Percentiles rank a stretch among this genome's conserved stretches.
Conservation (phyloP, 495 filamentous ascomycete genomes). For the Glarea lozoyensis region DNA sequence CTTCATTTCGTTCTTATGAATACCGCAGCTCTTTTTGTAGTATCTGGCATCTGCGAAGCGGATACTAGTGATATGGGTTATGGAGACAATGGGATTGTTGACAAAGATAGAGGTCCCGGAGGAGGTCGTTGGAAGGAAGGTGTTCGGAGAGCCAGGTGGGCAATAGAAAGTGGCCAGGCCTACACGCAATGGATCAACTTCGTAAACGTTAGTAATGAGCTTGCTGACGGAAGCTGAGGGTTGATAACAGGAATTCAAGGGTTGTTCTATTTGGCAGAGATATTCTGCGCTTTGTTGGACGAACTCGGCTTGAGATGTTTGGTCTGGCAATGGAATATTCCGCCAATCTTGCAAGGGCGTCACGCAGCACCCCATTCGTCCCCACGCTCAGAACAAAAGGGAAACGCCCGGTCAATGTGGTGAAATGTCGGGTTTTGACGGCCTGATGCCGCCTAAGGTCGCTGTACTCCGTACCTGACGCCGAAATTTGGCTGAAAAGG, state of each 20-base stretch:
- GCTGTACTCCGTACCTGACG: no score
- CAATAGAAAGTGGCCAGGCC: slow-evolving; percentile 71
- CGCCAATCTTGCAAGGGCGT: no score
- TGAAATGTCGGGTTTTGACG: slow-evolving; percentile 3
- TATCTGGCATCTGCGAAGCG: slow-evolving; percentile 76
- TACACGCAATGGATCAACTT: slow-evolving; percentile 55
- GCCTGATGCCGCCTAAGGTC: slow-evolving; percentile 2
- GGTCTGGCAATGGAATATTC: no score
- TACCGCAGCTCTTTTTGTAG: slow-evolving; percentile 76
- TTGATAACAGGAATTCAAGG: not conserved
- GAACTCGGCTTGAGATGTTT: no score
- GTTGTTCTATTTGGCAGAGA: not conserved
- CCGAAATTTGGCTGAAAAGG: no score
- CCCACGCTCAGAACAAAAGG: no score
- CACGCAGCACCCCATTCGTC: no score
- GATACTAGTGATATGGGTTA: slow-evolving; percentile 68
- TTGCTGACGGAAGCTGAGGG: not conserved
- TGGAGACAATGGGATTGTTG: slow-evolving; percentile 63
- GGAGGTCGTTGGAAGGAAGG: slow-evolving; percentile 90
- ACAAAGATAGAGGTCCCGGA: slow-evolving; percentile 71
- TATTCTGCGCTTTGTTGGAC: no score
- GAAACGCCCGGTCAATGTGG: no score
- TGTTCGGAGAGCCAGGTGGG: slow-evolving; percentile 73
- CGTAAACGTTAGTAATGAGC: slow-evolving; percentile 20
- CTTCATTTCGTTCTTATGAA: slow-evolving; percentile 92